A percentile compares a stretch with the other conserved stretches of the same genome.
Conservation (phyloP, 352 stramenopile species). For the Pythium insidiosum region DNA sequence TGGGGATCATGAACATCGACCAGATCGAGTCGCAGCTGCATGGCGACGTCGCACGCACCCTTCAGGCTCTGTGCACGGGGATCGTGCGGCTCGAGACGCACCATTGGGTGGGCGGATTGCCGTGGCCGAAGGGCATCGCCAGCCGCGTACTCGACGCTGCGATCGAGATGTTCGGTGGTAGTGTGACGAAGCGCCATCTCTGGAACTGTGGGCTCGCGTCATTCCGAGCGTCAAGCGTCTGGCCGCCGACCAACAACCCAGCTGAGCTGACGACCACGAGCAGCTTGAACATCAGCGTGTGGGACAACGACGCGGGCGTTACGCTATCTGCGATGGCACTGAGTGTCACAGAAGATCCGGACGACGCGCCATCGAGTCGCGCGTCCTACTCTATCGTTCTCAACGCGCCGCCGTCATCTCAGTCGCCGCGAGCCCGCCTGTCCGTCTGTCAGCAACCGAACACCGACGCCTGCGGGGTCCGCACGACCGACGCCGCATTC, state of each 20-base stretch:
- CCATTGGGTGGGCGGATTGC: conserved; percentile 40
- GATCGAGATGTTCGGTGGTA: conserved; percentile 44
- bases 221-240: conserved; percentile 31
- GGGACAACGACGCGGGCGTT: conserved; percentile 70
- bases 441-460: conserved; percentile 21
- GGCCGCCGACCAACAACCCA: too few relatives aligned
- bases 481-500: too few relatives aligned
- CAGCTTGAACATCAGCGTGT: conserved; percentile 52
- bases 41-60: conserved; percentile 20
- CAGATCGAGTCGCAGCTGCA: conserved; percentile 36
- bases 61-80: conserved; percentile 41
- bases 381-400: conserved; percentile 53
- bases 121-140: conserved; percentile 45
- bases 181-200: conserved; percentile 33
- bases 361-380: too few relatives aligned
- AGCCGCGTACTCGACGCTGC: conserved; percentile 29
- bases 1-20: conserved; percentile 50
- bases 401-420: conserved; percentile 39
- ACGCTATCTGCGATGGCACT: conserved; percentile 38
- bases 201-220: conserved; percentile 59
- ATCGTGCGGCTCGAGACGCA: conserved; percentile 52
- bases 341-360: conserved; percentile 21
- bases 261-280: too few relatives aligned
- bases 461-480: conserved; percentile 29
- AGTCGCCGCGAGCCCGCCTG: conserved; percentile 3